Conservation (phyloP, 176 grass and related monocot genomes). For the Bothriochloa decipiens region DNA sequence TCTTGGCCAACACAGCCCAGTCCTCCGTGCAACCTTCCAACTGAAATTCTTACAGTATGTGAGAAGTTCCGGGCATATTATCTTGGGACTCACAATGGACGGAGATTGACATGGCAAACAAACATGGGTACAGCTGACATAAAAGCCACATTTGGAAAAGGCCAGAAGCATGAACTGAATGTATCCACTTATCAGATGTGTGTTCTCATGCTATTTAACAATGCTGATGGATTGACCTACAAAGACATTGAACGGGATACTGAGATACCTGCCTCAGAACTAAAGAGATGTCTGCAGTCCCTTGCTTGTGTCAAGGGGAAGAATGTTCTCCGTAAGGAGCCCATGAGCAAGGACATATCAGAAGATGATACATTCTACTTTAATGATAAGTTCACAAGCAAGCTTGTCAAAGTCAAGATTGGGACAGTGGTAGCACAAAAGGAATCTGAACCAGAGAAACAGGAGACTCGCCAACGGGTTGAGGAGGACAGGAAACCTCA, state of each 20-base stretch:
- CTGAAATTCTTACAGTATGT: constrained; percentile 82
- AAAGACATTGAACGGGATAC: constrained; percentile 88
- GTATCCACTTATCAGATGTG: constrained; percentile 99
- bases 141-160: constrained; percentile 87
- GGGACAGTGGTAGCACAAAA: constrained; percentile 92
- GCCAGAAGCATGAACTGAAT: constrained; percentile 95
- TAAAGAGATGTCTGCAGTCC: constrained; percentile 95
- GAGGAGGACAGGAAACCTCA: constrained; percentile 98
- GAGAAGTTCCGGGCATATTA: constrained; percentile 87
- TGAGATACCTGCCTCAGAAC: constrained; percentile 80
- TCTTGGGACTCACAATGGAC: constrained; percentile 91
- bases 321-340: constrained; percentile 92
- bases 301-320: constrained; percentile 98
- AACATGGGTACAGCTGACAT: constrained; percentile 98
- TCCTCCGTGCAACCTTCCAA: constrained; percentile 77
- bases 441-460: constrained; percentile 97
- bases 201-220: constrained; percentile 92
- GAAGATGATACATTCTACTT: constrained; percentile 93
- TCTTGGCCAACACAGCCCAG: constrained; percentile 94
- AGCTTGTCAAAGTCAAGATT: constrained; percentile 97
- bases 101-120: constrained; percentile 98
- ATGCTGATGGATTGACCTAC: constrained; percentile 60
- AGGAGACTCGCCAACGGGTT: constrained; percentile 92
- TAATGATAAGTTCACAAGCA: constrained; percentile 97
- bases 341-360: constrained; percentile 98